Evolutionary conservation across 2,329 filamentous ascomycete species (phyloP), one percentile per base, ranked within the genome.

Genomic region (Stenocarpella maydis): DNA sequence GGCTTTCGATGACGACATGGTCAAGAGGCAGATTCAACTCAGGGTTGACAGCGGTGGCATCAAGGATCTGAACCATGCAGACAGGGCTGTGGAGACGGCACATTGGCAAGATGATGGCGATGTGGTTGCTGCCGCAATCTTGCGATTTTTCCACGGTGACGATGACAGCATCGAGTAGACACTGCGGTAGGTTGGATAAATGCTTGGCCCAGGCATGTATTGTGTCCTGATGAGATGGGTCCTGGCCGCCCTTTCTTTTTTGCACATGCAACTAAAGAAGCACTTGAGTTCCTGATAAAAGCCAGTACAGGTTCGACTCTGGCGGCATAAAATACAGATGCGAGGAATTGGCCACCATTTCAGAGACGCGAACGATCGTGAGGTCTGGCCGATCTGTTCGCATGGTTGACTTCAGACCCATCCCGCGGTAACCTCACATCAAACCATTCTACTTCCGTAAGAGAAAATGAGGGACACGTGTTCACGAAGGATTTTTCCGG

Each of bases 1-100:
- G 1, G 93, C 94, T 70, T 95, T 94, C 76, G 90, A 86, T 26
- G 84, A 87, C 73, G 86, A 88, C 34, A 93, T 95, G 76, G 87
- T 93, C 65, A 83, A 80, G 58, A 86, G 91, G 71, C 79, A 95
- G 67, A 81, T 94, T 61, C 82, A 85, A 72, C 82, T 84, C 74
- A 83, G 92, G 71, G 83, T 91, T 69, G 81, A 88, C 50, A 81
- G 83, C 54, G 83, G 83, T 26, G 90, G 90, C 0, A 84, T 94
- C 9, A 88, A 92, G 73, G 84, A 88, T 66, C 83, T 90, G 68
- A 86, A 86, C 39, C 83, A 89, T 72, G 91, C 86, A 50, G 82
- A 88, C 68, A 87, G 90, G 73, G 91, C 88, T 2, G 84, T 91
- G 74, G 82, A 82, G 45, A 87, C 90, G 75, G 90, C 89, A 19